Percentiles rank a stretch among this genome's conserved stretches.
These are phyloP conservation scores for Aspergillus pseudoterreus DNA, from an alignment of 2,329 filamentous ascomycete genomes.

Conservation along the genomic window DNA sequence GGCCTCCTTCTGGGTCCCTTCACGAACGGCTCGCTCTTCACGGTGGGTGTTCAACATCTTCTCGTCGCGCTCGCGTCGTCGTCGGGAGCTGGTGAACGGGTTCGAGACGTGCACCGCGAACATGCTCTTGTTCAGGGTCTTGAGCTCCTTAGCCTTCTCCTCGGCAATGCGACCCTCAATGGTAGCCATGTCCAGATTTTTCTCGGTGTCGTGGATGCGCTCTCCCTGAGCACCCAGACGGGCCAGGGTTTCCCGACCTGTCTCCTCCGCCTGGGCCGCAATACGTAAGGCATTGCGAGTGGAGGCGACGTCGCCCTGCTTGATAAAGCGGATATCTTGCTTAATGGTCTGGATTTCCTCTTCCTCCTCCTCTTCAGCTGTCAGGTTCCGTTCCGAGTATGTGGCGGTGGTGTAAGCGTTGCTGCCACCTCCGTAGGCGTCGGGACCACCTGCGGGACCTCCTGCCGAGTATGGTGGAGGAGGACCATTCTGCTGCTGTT, in stretches of 20 bases:
- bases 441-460: constrained; percentile 13
- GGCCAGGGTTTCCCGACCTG: constrained; percentile 67
- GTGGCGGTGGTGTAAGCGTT: constrained; percentile 36
- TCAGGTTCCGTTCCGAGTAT: constrained; percentile 71
- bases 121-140: constrained; percentile 84
- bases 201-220: constrained; percentile 75
- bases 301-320: constrained; percentile 71
- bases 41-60: constrained; percentile 64
- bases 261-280: constrained; percentile 66
- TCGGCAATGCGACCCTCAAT: constrained; percentile 73
- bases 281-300: constrained; percentile 67
- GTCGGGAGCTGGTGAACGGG: constrained; percentile 69
- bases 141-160: constrained; percentile 77
- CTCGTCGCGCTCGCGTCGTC: constrained; percentile 62
- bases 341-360: constrained; percentile 70
- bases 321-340: constrained; percentile 69
- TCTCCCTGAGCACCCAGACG: constrained; percentile 76
- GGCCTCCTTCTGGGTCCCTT: constrained; percentile 54
- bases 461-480: constrained; percentile 25
- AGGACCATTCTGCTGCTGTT: constrained; percentile 34
- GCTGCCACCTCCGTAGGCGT: constrained; percentile 31
- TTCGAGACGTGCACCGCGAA: constrained; percentile 78
- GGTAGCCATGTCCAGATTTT: constrained; percentile 74
- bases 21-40: constrained; percentile 53
- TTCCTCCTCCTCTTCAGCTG: constrained; percentile 74